A percentile compares a stretch with the other conserved stretches of the same genome.
phyloP scores from a whole-genome alignment of 768 basidiomycete species.

The Nidula microcarpa region DNA sequence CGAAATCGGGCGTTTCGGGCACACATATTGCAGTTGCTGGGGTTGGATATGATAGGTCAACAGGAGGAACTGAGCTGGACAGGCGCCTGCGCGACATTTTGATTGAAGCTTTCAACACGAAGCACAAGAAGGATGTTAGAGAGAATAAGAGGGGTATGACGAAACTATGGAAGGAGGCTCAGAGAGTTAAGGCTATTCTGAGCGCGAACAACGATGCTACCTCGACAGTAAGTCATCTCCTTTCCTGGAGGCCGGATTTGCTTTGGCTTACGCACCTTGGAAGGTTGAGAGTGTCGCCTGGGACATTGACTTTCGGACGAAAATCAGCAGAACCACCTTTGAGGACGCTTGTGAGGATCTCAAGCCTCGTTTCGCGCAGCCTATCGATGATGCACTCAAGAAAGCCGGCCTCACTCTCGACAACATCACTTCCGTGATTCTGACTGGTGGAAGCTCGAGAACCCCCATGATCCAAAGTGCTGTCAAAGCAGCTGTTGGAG shows the following conservation, averaged over 20 bases:
- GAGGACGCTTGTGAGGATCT: slow-evolving; percentile 73
- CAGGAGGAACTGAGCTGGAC: slow-evolving; percentile 85
- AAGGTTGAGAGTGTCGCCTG: slow-evolving; percentile 86
- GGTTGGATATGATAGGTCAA: slow-evolving; percentile 73
- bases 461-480: slow-evolving; percentile 91
- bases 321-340: slow-evolving; percentile 74
- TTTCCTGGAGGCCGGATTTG: no score
- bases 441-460: slow-evolving; percentile 89
- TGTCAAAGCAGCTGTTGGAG: slow-evolving; percentile 73
- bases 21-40: slow-evolving; percentile 80
- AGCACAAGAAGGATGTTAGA: slow-evolving; percentile 65
- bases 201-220: slow-evolving; percentile 87
- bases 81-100: slow-evolving; percentile 79
- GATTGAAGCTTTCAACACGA: slow-evolving; percentile 67
- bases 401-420: slow-evolving; percentile 64
- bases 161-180: slow-evolving; percentile 93
- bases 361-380: slow-evolving; percentile 57
- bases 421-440: slow-evolving; percentile 82
- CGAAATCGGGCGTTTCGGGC: slow-evolving; percentile 48
- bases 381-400: slow-evolving; percentile 70
- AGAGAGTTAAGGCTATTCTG: slow-evolving; percentile 84
- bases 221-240: slow-evolving; percentile 50
- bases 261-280: slow-evolving; percentile 2
- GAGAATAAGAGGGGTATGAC: slow-evolving; percentile 83
- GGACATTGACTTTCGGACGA: slow-evolving; percentile 87